A percentile compares a stretch with the other conserved stretches of the same genome.
phyloP scores from a whole-genome alignment of 169 alveolate species.

The Plasmodium gallinaceum region DNA sequence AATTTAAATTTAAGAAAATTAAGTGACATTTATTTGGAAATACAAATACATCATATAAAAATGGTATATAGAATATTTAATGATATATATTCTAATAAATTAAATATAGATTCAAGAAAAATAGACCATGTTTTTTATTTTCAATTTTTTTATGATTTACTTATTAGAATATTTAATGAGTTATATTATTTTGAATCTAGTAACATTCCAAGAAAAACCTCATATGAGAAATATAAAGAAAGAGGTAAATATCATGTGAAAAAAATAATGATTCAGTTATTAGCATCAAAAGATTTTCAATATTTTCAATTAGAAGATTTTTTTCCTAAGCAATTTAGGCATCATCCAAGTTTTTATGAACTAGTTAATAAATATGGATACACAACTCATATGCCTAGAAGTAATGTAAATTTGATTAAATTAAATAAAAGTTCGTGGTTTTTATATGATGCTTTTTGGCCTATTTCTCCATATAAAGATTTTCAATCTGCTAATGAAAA shows the following conservation, averaged over 20 bases:
- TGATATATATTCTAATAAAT: conserved; percentile 19
- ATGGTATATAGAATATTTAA: conserved; percentile 5
- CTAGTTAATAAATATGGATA: conserved; percentile 44
- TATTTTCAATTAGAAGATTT: conserved; percentile 47
- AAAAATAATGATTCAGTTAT: conserved; percentile 43
- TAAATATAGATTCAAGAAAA: conserved; percentile 24
- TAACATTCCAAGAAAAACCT: conserved; percentile 68
- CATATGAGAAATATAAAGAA: conserved; percentile 24
- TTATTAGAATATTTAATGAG: conserved; percentile 60
- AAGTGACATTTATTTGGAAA: conserved; percentile 34
- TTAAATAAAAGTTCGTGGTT: conserved; percentile 56
- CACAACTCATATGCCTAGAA: conserved; percentile 49
- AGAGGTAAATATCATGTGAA: conserved; percentile 63
- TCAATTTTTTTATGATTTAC: conserved; percentile 48
- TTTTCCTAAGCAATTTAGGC: conserved; percentile 51
- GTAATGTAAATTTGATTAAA: conserved; percentile 41
- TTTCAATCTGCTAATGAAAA: conserved; percentile 64
- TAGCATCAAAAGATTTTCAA: conserved; percentile 71
- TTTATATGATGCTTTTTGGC: conserved; percentile 71
- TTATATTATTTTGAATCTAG: conserved; percentile 50
- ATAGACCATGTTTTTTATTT: conserved; percentile 30
- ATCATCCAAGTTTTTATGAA: conserved; percentile 57
- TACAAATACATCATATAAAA: conserved; percentile 49
- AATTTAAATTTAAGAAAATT: conserved; percentile 7
- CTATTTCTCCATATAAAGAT: conserved; percentile 37